These are phyloP conservation scores for Sodiomyces alkalinus DNA, from an alignment of 2,329 filamentous ascomycete species.

Conservation along the genomic window DNA sequence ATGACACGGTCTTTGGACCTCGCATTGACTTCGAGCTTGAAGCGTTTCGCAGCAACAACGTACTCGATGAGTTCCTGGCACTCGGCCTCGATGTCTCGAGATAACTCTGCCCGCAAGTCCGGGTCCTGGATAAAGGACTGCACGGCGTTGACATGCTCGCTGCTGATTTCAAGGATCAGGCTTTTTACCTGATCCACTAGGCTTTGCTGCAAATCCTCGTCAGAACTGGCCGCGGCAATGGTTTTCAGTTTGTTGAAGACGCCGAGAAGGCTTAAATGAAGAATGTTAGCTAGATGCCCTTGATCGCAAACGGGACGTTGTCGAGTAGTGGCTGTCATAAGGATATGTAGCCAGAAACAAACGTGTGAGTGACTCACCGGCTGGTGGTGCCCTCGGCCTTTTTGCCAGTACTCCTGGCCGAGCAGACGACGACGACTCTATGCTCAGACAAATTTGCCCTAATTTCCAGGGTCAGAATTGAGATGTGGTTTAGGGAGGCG, in stretches of 20 bases:
- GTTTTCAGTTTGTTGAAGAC: slow-evolving; percentile 42
- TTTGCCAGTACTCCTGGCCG: slow-evolving; percentile 83
- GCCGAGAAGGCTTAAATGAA: slow-evolving; percentile 35
- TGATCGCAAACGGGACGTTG: neutral
- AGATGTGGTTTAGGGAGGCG: neutral
- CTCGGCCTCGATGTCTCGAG: slow-evolving; percentile 56
- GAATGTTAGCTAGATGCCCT: neutral
- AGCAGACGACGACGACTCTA: slow-evolving; percentile 85
- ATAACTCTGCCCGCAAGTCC: slow-evolving; percentile 42
- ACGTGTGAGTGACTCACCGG: slow-evolving; percentile 43
- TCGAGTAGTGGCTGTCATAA: neutral
- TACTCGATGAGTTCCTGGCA: slow-evolving; percentile 71
- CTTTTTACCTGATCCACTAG: slow-evolving; percentile 50
- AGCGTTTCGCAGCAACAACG: slow-evolving; percentile 45
- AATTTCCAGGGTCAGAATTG: slow-evolving; percentile 8
- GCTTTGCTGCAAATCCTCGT: slow-evolving; percentile 34
- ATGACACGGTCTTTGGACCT: slow-evolving; percentile 77
- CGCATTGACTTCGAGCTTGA: slow-evolving; percentile 61
- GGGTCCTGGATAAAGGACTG: slow-evolving; percentile 43
- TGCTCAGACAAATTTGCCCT: slow-evolving; percentile 50
- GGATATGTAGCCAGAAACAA: slow-evolving; percentile 1
- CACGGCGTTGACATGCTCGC: slow-evolving; percentile 66
- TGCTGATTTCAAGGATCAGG: slow-evolving; percentile 66
- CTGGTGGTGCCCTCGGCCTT: slow-evolving; percentile 94
- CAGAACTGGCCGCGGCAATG: slow-evolving; percentile 36